Evolutionary conservation across 2,329 filamentous ascomycete species (phyloP).

Genomic region (Diaporthe helianthi): DNA sequence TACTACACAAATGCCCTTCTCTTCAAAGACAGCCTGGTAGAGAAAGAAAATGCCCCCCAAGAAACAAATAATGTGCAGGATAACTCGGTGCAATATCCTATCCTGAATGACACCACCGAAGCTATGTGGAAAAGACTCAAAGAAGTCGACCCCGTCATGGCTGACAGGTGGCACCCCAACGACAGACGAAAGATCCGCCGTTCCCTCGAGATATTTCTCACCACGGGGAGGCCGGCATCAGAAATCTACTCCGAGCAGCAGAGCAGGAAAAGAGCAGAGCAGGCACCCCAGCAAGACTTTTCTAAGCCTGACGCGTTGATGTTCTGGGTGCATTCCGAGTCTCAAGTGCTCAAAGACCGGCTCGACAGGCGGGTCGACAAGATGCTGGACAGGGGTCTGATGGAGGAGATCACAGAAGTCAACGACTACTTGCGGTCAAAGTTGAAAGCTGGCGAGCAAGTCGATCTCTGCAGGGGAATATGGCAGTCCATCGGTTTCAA

Average conservation of each 20-base stretch:
- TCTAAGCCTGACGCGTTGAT: slow-evolving; percentile 62
- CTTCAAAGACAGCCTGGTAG: slow-evolving; percentile 75
- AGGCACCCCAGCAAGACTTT: slow-evolving; percentile 37
- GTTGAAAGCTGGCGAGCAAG: slow-evolving; percentile 52
- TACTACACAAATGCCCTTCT: slow-evolving; percentile 93
- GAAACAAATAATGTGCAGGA: slow-evolving; percentile 33
- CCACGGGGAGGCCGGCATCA: slow-evolving; percentile 81
- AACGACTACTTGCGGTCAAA: slow-evolving; percentile 48
- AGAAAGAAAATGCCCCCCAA: slow-evolving; percentile 37
- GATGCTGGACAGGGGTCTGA: slow-evolving; percentile 72
- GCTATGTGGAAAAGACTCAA: slow-evolving; percentile 74
- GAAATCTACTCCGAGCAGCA: slow-evolving; percentile 86
- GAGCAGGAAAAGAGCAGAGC: slow-evolving; percentile 42
- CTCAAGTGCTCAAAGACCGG: slow-evolving; percentile 70
- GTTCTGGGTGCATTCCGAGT: slow-evolving; percentile 86
- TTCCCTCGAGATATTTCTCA: slow-evolving; percentile 88
- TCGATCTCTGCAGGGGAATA: slow-evolving; percentile 83
- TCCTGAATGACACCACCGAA: slow-evolving; percentile 75
- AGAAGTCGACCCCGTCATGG: slow-evolving; percentile 89
- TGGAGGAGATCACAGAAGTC: slow-evolving; percentile 57
- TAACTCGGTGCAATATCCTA: slow-evolving; percentile 62
- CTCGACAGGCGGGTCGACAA: slow-evolving; percentile 81
- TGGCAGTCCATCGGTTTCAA: slow-evolving; percentile 98
- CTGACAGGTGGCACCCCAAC: slow-evolving; percentile 90
- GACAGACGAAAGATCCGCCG: slow-evolving; percentile 88